These are phyloP conservation scores for Kluyveromyces nonfermentans DNA, from an alignment of 805 yeast species.

Conservation along the genomic window DNA sequence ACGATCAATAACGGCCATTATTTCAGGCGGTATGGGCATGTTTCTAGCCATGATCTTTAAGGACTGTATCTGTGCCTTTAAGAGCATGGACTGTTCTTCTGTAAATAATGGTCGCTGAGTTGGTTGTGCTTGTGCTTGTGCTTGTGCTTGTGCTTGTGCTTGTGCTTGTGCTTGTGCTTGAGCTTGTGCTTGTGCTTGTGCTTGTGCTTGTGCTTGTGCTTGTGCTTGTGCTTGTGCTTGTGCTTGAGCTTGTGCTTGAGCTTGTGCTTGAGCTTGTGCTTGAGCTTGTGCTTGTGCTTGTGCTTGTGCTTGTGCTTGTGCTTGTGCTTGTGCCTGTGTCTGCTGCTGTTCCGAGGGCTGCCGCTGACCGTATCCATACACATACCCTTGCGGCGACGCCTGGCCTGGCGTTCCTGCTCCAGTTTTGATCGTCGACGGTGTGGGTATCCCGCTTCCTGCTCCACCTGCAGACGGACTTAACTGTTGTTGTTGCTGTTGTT, in stretches of 20 bases:
- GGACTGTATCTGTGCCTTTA: slow-evolving; percentile 30
- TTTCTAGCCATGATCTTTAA: slow-evolving; percentile 24
- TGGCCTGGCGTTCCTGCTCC: slow-evolving; percentile 3
- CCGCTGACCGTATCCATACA: slow-evolving; percentile 2
- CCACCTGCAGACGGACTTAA: background rate
- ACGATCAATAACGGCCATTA: slow-evolving; percentile 21
- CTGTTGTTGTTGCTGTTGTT: slow-evolving; percentile 8
- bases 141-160: background rate
- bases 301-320: slow-evolving; percentile 4
- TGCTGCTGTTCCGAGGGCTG: slow-evolving; percentile 6
- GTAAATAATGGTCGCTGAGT: slow-evolving; percentile 12
- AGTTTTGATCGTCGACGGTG: background rate
- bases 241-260: slow-evolving; percentile 4
- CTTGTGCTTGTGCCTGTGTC: slow-evolving; percentile 1
- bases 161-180: background rate
- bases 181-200: slow-evolving; percentile 7
- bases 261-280: background rate
- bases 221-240: background rate
- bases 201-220: background rate
- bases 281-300: slow-evolving; percentile 3
- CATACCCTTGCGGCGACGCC: slow-evolving; percentile 2
- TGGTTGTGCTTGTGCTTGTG: background rate
- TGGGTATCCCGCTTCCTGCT: slow-evolving; percentile 1
- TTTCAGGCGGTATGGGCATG: slow-evolving; percentile 23
- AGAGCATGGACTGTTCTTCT: slow-evolving; percentile 22